Conservation (phyloP, 768 basidiomycete genomes). For the Imleria badia region DNA sequence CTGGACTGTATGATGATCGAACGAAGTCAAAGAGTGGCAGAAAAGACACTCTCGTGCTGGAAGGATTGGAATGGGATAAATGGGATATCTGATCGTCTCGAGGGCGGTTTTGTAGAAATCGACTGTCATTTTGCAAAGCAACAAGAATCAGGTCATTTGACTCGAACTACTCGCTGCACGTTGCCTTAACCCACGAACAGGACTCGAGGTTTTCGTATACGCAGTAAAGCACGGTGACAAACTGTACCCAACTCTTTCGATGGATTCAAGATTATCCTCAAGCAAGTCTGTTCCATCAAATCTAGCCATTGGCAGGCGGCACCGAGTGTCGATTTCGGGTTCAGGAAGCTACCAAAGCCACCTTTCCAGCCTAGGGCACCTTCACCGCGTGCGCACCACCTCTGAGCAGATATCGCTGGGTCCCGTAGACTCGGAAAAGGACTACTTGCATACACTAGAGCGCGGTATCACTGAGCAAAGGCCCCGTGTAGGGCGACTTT, state of each 20-base stretch:
- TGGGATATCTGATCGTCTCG: no score
- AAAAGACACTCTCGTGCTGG: no score
- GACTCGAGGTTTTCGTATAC: background rate
- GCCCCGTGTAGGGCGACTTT: slow-evolving; percentile 14
- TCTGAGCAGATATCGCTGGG: slow-evolving; percentile 23
- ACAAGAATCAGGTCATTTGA: no score
- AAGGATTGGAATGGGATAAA: no score
- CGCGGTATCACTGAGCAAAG: slow-evolving; percentile 16
- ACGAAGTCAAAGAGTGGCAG: no score
- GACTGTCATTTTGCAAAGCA: no score
- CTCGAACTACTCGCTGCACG: background rate
- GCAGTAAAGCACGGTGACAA: background rate
- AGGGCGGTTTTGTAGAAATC: no score
- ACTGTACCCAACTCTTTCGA: background rate
- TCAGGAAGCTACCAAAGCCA: slow-evolving; percentile 48
- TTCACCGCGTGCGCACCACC: slow-evolving; percentile 38
- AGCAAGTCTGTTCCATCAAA: slow-evolving; percentile 29
- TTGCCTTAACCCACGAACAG: background rate
- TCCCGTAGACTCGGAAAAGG: background rate
- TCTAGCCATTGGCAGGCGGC: slow-evolving; percentile 13
- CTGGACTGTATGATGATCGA: no score
- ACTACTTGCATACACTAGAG: slow-evolving; percentile 17
- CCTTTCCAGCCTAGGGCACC: slow-evolving; percentile 42
- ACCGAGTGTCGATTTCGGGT: slow-evolving; percentile 28
- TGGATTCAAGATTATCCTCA: slow-evolving; percentile 20